Base-by-base conservation (phyloP, 208 protist species). In the Porcisia deanei region DNA sequence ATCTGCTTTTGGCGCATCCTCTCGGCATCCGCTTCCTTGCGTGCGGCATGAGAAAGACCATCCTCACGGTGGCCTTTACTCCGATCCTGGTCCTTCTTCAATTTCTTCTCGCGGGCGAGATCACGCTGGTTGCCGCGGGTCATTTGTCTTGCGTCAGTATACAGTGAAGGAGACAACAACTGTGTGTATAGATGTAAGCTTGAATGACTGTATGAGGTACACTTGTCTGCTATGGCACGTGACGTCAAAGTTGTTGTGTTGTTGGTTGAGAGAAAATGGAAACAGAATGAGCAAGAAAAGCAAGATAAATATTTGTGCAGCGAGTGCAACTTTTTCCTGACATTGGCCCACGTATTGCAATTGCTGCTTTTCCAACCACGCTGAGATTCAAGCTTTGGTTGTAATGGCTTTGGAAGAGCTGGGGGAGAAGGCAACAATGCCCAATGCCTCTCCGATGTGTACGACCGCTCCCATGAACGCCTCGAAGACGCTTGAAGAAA, bases 41-140 rank as follows among this genome's bases (percentile, higher is more conserved):
- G 87, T 58, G 94, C 82, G 14, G 86, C 85, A 52, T 75, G 65
- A 6, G 83, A 84, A 30, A 95, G 61, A 63, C 89, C 92, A 75
- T 98, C 91, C 2, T 85, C 79, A 43, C 94, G 87, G 34, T 88
- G 65, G n/a, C 88, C 91, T 59, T 96, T 96, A 30, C 54, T 70
- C 72, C 93, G 92, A 7, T 96, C 89, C 47, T 88, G 77, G 52
- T 84, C 68, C 79, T 98, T 98, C 80, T 95, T 96, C 52, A 86
- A 52, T 58, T 91, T 90, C 75, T 97, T 98, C 80, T 96, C 92
- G 30, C 94, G 88, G 7, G 92, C 94, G 73, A 95, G 91, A 65
- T 98, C 92, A 59, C 94, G 85, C 84, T 98, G 94, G 66, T 98
- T 97, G 8, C 94, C 94, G 45, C 94, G 92, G 70, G 94, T 81